phyloP scores from a whole-genome alignment of 78 protist species.

The Mantamonas sphyraenae region DNA sequence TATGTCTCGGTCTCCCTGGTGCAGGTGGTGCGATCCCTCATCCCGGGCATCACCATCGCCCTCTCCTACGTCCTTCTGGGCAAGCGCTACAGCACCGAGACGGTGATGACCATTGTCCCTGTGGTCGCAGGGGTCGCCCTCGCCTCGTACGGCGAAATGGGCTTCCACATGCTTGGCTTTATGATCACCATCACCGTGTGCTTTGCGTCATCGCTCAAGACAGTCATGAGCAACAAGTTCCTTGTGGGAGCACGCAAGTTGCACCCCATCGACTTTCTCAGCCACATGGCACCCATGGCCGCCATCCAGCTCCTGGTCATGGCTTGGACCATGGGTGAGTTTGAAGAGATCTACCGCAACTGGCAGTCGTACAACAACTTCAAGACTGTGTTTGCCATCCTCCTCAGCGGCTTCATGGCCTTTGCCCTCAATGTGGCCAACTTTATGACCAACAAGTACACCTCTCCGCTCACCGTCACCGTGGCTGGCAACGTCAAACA shows the following conservation, averaged over 20 bases:
- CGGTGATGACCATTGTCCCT: neutral
- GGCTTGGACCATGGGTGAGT: neutral
- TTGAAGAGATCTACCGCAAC: neutral
- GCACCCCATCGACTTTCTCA: slow-evolving; percentile 9
- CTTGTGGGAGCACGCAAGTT: neutral
- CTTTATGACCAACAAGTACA: slow-evolving; percentile 6
- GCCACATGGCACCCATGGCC: neutral
- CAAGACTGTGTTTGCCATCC: neutral
- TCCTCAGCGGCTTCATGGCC: slow-evolving; percentile 4
- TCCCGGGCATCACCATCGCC: slow-evolving; percentile 9
- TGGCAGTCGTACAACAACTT: neutral
- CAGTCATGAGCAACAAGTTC: slow-evolving; percentile 15
- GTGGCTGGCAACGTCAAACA: slow-evolving; percentile 18
- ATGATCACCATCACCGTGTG: slow-evolving; percentile 4
- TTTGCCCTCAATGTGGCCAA: slow-evolving; percentile 16
- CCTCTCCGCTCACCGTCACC: slow-evolving; percentile 19
- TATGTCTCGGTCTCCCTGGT: slow-evolving; percentile 3
- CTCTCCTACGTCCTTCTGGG: slow-evolving; percentile 4
- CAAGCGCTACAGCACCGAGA: neutral
- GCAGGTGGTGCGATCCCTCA: slow-evolving; percentile 14
- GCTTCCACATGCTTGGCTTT: neutral
- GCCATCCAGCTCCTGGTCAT: neutral
- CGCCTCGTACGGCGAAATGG: slow-evolving; percentile 13
- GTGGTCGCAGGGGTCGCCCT: slow-evolving; percentile 8
- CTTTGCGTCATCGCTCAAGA: slow-evolving; percentile 1